phyloP scores from a whole-genome alignment of 1,139 yeast species.

The Candida pseudoviswanathii region DNA sequence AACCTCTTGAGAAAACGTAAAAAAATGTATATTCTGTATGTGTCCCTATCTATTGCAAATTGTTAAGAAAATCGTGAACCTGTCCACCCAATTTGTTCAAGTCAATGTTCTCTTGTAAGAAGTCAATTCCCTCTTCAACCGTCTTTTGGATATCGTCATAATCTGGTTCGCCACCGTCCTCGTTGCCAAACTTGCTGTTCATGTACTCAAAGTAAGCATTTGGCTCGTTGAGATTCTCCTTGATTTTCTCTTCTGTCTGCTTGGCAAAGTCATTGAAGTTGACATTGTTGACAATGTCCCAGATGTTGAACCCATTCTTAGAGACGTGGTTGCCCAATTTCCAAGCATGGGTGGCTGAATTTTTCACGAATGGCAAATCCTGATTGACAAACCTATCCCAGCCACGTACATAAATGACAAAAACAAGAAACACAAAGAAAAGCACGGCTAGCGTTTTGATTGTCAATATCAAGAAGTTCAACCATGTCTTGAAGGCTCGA shows the following conservation, averaged over 20 bases:
- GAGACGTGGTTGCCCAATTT: constrained; percentile 3
- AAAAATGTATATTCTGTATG: neutral
- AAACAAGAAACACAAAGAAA: constrained; percentile 14
- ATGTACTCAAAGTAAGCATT: constrained; percentile 23
- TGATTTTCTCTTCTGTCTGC: constrained; percentile 7
- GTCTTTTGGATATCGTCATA: constrained; percentile 20
- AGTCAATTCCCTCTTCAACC: constrained; percentile 20
- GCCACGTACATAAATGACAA: constrained; percentile 23
- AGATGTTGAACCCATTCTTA: constrained; percentile 3
- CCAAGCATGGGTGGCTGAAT: constrained; percentile 3
- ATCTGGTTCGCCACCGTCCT: constrained; percentile 11
- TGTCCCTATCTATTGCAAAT: neutral
- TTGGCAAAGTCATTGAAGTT: constrained; percentile 7
- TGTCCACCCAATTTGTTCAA: constrained; percentile 16
- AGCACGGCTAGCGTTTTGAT: constrained; percentile 21
- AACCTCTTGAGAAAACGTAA: constrained; percentile 14
- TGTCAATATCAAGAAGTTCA: constrained; percentile 23
- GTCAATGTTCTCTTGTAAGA: constrained; percentile 15
- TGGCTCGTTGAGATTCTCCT: constrained; percentile 11
- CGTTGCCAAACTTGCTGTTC: constrained; percentile 19
- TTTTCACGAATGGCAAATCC: constrained; percentile 21
- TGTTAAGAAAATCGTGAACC: constrained; percentile 10
- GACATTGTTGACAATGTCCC: constrained; percentile 1
- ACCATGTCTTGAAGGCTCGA: constrained; percentile 29
- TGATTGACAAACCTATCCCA: constrained; percentile 20